These are phyloP conservation scores for Macroventuria anomochaeta DNA, from an alignment of 2,329 filamentous ascomycete species.

Conservation along the genomic window DNA sequence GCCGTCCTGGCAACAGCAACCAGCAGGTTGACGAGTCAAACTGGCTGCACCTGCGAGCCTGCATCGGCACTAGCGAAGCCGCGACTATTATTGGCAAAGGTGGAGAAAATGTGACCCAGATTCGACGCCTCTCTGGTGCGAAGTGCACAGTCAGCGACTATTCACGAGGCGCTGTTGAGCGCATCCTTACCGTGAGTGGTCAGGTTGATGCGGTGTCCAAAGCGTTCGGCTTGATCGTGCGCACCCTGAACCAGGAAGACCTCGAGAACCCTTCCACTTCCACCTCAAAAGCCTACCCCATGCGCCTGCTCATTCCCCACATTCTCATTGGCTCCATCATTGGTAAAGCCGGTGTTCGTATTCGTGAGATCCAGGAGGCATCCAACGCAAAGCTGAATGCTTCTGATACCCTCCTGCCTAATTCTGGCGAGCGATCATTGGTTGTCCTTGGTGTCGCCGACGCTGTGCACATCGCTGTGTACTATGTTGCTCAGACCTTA, in stretches of 20 bases:
- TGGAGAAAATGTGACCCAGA: conserved; percentile 97
- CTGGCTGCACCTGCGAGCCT: conserved; percentile 96
- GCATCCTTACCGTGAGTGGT: conserved; percentile 95
- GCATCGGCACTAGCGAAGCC: conserved; percentile 96
- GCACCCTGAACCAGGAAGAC: conserved; percentile 96
- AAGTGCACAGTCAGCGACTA: conserved; percentile 99
- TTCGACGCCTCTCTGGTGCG: conserved; percentile 90
- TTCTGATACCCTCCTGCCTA: conserved; percentile 89
- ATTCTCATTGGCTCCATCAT: conserved; percentile 99
- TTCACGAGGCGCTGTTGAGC: conserved; percentile 93
- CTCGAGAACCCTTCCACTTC: conserved; percentile 85
- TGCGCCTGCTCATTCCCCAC: conserved; percentile 93
- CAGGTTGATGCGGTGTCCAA: conserved; percentile 96
- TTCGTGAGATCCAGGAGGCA: conserved; percentile 97
- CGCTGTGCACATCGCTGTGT: conserved; percentile 97
- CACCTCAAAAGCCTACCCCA: conserved; percentile 95
- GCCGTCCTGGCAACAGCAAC: conserved; percentile 55
- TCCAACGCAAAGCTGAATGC: conserved; percentile 96
- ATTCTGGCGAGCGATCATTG: conserved; percentile 96
- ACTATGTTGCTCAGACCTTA: conserved; percentile 97
- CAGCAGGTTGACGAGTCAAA: conserved; percentile 83
- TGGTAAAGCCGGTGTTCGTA: conserved; percentile 92
- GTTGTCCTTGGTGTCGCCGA: conserved; percentile 98
- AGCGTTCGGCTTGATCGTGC: conserved; percentile 98
- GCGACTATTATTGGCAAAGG: conserved; percentile 98